Evolutionary conservation across 2,329 filamentous ascomycete species (phyloP), one percentile per base, ranked within the genome.

Genomic region (Colletotrichum chlorophyti): DNA sequence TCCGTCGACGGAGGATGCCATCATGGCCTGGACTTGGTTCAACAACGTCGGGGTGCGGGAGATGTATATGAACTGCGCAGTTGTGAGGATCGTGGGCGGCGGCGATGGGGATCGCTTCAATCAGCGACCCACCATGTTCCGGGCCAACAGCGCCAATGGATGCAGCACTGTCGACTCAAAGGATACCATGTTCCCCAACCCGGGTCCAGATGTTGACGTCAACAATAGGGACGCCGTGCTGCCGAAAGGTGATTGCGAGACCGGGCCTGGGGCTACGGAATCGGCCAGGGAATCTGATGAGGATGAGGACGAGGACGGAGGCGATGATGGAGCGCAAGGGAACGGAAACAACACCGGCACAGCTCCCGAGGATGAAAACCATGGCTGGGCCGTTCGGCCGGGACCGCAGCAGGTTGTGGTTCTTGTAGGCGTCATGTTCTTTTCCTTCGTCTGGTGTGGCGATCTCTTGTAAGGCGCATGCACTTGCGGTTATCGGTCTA

Each of bases 1-100:
- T 0, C 80, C 81, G 0, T n/a, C 64, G 0, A 76, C 84, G n/a
- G 61, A 65, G 58, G 65, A 43, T 75, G 83, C 81, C 7, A 68
- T 89, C 1, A 74, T 89, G 11, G 81, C 80, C 2, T 89, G 87
- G 87, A 83, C 82, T 3, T 85, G 82, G 83, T 85, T 86, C 70
- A 87, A 87, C 70, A 79, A 80, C 59, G 64, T 85, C 23, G 86
- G 86, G 1, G 88, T 87, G 66, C 77, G 86, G 15, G 86, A 89
- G 67, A 87, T 88, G 80, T 90, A 90, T 74, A 88, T 88, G 83
- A 87, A 89, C 70, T 90, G 86, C 64, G 86, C 85, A 0, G 79
- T 80, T 6, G 78, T 89, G 23, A 78, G 77, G n/a, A 82, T 88
- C 41, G 49, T 61, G 2, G 64, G 65, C 3, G 63, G 64, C 15